Conservation (phyloP, 1,284 basidiomycete genomes). For the Peniophora sp. region DNA sequence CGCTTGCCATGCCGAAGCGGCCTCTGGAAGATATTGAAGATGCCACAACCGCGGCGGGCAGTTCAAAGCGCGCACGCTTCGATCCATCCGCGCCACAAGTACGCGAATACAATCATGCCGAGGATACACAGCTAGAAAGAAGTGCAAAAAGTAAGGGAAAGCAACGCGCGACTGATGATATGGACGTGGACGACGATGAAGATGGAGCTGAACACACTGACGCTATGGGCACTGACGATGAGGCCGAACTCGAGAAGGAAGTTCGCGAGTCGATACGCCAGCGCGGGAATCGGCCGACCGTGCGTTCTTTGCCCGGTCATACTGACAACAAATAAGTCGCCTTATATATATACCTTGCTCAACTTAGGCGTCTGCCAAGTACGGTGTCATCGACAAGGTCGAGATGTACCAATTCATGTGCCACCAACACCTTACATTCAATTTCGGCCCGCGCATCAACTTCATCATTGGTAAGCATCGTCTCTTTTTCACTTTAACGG, state of each 20-base stretch:
- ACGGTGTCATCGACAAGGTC: conserved; percentile 83
- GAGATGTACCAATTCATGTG: conserved; percentile 97
- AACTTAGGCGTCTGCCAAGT: conserved; percentile 63
- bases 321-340: not conserved
- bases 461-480: conserved; percentile 82
- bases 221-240: conserved; percentile 13
- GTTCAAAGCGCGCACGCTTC: conserved; percentile 34
- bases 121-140: not conserved
- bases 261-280: conserved; percentile 48
- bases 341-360: not conserved
- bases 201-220: conserved; percentile 16
- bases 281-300: conserved; percentile 48
- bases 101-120: conserved; percentile 11
- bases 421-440: conserved; percentile 76
- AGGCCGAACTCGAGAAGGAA: conserved; percentile 46
- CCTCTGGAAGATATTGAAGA: too few relatives aligned
- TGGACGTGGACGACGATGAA: conserved; percentile 22
- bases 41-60: too few relatives aligned
- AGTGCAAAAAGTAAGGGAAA: conserved; percentile 16
- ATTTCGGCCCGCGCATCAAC: conserved; percentile 88
- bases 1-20: too few relatives aligned
- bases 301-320: conserved; percentile 28
- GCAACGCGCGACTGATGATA: conserved; percentile 27
- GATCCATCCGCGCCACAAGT: conserved; percentile 29
- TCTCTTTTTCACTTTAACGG: conserved; percentile 1